Evolutionary conservation across 768 basidiomycete species (phyloP).

Genomic region (Kwoniella europaea): DNA sequence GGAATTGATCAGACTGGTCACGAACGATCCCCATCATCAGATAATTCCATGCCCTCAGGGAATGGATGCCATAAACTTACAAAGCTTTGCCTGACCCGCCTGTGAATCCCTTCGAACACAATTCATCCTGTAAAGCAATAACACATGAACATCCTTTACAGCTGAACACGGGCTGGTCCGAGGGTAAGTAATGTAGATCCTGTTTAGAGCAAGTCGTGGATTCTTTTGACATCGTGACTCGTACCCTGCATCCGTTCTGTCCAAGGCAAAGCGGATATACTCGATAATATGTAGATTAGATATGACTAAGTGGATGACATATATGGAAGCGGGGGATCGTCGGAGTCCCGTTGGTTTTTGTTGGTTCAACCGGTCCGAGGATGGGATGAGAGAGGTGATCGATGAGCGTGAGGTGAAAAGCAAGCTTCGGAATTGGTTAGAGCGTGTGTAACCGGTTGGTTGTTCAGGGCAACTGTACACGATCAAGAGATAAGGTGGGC

Average conservation of each 20-base stretch:
- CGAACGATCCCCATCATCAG: background rate
- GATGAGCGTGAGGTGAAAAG: background rate
- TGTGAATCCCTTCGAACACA: conserved; percentile 57
- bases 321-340: conserved; percentile 4
- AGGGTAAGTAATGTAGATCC: conserved; percentile 42
- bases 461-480: background rate
- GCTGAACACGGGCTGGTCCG: conserved; percentile 40
- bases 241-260: background rate
- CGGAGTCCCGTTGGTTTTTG: conserved; percentile 5
- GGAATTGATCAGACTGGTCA: conserved; percentile 52
- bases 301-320: background rate
- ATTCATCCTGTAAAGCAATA: conserved; percentile 54
- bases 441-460: background rate
- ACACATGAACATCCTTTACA: conserved; percentile 44
- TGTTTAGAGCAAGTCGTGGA: conserved; percentile 2
- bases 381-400: background rate
- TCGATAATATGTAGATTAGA: background rate
- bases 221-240: background rate
- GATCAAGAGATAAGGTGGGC: background rate
- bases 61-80: conserved; percentile 31
- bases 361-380: background rate
- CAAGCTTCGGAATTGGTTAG: conserved; percentile 7
- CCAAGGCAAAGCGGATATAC: background rate
- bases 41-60: background rate
- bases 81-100: conserved; percentile 54